Conservation (phyloP, 345 rosid genomes). For the Sapria himalayana region DNA sequence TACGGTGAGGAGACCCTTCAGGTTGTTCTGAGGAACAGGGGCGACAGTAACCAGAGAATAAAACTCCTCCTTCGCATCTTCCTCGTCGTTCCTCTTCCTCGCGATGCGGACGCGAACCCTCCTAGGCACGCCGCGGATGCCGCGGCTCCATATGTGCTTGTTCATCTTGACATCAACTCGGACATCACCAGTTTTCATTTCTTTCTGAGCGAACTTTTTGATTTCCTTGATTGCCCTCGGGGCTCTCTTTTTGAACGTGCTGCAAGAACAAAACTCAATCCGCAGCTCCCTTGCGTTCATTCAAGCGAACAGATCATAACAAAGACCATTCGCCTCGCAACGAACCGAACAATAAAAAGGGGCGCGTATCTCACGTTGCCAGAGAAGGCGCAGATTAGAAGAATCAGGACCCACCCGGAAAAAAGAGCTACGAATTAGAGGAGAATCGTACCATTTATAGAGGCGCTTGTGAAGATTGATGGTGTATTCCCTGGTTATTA, state of each 20-base stretch:
- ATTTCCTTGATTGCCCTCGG: slow-evolving; percentile 73
- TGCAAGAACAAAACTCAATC: too few species aligned
- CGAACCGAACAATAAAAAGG: too few species aligned
- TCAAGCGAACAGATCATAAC: too few species aligned
- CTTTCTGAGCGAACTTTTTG: slow-evolving; percentile 63
- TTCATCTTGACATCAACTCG: slow-evolving; percentile 71
- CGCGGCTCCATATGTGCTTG: slow-evolving; percentile 71
- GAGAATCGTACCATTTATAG: too few species aligned
- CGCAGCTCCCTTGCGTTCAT: too few species aligned
- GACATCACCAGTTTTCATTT: slow-evolving; percentile 45
- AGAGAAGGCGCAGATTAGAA: too few species aligned
- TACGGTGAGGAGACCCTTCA: slow-evolving; percentile 43
- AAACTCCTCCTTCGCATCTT: slow-evolving; percentile 73
- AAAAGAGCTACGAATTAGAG: too few species aligned
- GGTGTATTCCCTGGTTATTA: too few species aligned
- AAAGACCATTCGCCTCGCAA: too few species aligned
- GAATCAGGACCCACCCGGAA: too few species aligned
- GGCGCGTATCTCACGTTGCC: too few species aligned
- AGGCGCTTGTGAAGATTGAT: too few species aligned
- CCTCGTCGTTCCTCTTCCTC: slow-evolving; percentile 64
- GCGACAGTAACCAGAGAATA: slow-evolving; percentile 49
- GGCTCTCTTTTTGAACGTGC: slow-evolving; percentile 86
- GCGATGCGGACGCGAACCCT: slow-evolving; percentile 56
- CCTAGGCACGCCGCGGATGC: slow-evolving; percentile 61
- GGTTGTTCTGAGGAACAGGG: slow-evolving; percentile 34